Conservation (phyloP, 768 basidiomycete genomes). For the Hemileccinum rubropunctum region DNA sequence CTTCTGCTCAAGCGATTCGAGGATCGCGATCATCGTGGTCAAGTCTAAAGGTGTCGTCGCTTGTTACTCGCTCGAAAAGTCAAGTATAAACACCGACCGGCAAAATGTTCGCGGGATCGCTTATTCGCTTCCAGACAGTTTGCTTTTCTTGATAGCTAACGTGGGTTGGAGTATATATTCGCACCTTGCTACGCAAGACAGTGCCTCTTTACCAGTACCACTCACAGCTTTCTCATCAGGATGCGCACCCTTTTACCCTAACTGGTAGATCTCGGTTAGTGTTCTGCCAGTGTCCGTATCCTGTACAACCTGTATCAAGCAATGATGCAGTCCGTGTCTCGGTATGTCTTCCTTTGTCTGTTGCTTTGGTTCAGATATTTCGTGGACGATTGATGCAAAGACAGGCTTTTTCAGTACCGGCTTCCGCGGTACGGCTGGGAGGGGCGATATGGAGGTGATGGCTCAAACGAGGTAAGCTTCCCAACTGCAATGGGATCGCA, state of each 20-base stretch:
- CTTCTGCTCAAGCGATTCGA: constrained; percentile 26
- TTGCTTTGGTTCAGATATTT: neutral
- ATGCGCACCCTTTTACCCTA: neutral
- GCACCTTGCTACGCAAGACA: neutral
- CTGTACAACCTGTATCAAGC: neutral
- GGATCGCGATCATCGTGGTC: constrained; percentile 27
- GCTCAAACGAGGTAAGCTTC: constrained; percentile 4
- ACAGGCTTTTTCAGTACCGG: neutral
- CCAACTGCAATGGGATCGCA: neutral
- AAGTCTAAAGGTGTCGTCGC: constrained; percentile 27
- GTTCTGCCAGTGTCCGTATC: neutral
- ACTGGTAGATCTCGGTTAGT: neutral
- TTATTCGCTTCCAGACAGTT: constrained; percentile 10
- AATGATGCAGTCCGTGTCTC: neutral
- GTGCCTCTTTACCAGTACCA: neutral
- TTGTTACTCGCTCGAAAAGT: constrained; percentile 16
- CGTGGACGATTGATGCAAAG: neutral
- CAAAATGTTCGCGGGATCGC: constrained; percentile 33
- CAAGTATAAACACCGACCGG: constrained; percentile 22
- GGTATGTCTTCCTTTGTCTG: constrained; percentile 1
- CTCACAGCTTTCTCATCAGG: neutral
- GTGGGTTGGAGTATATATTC: neutral
- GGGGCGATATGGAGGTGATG: neutral
- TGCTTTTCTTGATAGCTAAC: neutral
- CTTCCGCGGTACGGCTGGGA: neutral